phyloP scores from a whole-genome alignment of 2,329 filamentous ascomycete species.

The Amauroascus verrucosus region DNA sequence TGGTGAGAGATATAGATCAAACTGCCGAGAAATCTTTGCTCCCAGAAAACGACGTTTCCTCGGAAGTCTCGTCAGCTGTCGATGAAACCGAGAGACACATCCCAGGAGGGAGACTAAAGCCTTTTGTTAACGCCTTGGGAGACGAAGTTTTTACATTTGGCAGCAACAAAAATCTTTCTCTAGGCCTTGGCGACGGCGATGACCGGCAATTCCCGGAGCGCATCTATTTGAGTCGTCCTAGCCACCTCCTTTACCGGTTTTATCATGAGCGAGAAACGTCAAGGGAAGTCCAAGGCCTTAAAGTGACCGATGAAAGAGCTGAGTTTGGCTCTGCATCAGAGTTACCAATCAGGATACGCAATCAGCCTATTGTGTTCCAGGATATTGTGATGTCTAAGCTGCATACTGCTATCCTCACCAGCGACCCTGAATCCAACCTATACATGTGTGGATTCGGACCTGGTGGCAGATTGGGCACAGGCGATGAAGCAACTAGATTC shows the following conservation, averaged over 20 bases:
- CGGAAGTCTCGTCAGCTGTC: slow-evolving; percentile 36
- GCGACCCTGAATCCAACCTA: slow-evolving; percentile 77
- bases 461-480: slow-evolving; percentile 77
- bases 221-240: slow-evolving; percentile 63
- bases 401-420: slow-evolving; percentile 78
- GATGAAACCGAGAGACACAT: slow-evolving; percentile 35
- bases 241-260: slow-evolving; percentile 63
- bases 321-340: slow-evolving; percentile 39
- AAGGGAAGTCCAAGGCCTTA: slow-evolving; percentile 14
- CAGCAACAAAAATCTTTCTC: slow-evolving; percentile 87
- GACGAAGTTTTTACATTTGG: slow-evolving; percentile 91
- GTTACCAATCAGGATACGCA: slow-evolving; percentile 62
- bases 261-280: slow-evolving; percentile 53
- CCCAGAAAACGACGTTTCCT: slow-evolving; percentile 40
- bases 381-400: slow-evolving; percentile 84
- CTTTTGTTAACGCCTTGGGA: slow-evolving; percentile 44
- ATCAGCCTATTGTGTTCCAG: slow-evolving; percentile 62
- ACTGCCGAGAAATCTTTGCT: neutral
- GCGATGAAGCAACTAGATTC: slow-evolving; percentile 82
- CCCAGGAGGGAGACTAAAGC: slow-evolving; percentile 21
- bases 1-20: slow-evolving; percentile 47
- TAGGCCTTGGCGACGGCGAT: slow-evolving; percentile 91
- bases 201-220: slow-evolving; percentile 90
- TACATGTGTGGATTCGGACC: slow-evolving; percentile 89
- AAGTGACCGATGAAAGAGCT: slow-evolving; percentile 11